phyloP scores from a whole-genome alignment of 1,284 basidiomycete genomes.

The Trichosporon faecale region DNA sequence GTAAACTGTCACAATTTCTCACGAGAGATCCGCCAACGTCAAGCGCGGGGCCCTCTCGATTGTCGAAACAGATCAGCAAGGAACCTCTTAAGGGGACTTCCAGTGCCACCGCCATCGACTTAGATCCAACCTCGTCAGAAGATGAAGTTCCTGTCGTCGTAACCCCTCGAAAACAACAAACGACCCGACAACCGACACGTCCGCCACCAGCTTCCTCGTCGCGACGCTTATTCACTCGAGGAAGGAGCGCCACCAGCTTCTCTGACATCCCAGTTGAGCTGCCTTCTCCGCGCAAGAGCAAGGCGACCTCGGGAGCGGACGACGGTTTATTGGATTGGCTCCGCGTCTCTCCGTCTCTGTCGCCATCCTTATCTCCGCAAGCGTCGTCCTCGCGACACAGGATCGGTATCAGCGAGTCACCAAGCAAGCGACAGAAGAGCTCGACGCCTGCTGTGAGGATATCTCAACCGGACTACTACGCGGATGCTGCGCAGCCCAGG shows the following conservation, averaged over 20 bases:
- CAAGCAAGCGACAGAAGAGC: background rate
- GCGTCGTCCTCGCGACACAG: background rate
- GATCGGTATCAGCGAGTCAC: background rate
- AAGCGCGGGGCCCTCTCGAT: background rate
- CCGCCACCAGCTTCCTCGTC: background rate
- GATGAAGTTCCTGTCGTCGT: background rate
- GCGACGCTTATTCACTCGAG: background rate
- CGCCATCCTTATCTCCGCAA: background rate
- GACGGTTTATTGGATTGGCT: background rate
- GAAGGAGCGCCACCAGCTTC: background rate
- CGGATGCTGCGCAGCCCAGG: background rate
- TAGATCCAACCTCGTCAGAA: background rate
- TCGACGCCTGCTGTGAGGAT: background rate
- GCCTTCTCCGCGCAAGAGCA: background rate
- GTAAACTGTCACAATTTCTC: background rate
- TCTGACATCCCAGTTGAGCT: background rate
- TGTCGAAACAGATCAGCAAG: background rate
- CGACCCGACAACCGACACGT: background rate
- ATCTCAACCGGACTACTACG: background rate
- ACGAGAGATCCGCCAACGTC: background rate
- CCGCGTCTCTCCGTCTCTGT: background rate
- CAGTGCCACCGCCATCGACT: background rate
- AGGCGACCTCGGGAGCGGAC: background rate
- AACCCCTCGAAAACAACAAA: background rate
- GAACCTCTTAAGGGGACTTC: background rate